Conservation (phyloP, 2,329 filamentous ascomycete genomes). For the Cucurbitaria berberidis region DNA sequence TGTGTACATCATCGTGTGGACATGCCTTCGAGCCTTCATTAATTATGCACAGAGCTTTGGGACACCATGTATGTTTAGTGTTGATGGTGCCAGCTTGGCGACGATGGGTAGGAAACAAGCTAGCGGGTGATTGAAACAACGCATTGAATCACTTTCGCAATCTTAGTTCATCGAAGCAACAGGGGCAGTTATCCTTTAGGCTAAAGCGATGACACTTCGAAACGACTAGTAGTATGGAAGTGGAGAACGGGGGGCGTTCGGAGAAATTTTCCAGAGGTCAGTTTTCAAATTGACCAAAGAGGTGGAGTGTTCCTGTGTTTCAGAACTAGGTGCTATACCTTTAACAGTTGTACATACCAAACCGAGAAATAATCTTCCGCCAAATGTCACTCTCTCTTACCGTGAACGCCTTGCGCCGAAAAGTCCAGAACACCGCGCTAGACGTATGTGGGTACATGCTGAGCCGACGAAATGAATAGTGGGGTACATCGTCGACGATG, state of each 20-base stretch:
- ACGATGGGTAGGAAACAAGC: not conserved
- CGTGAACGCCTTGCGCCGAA: conserved; percentile 14
- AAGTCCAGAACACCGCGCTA: conserved; percentile 14
- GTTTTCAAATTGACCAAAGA: not conserved
- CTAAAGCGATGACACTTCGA: not conserved
- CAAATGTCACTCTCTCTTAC: not conserved
- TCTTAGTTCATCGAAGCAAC: not conserved
- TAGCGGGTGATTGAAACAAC: conserved; percentile 7
- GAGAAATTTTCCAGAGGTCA: not conserved
- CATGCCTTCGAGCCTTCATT: not conserved
- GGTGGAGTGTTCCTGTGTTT: not conserved
- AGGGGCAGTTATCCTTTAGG: not conserved
- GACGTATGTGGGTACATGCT: conserved; percentile 3
- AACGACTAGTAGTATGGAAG: not conserved
- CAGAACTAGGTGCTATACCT: not conserved
- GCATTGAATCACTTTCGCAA: not conserved
- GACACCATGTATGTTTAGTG: not conserved
- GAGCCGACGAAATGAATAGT: not conserved
- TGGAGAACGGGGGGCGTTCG: not conserved
- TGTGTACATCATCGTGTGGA: not conserved
- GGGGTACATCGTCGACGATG: not conserved
- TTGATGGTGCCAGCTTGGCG: conserved; percentile 5
- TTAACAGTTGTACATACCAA: not conserved
- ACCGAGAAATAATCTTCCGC: not conserved
- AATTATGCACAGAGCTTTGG: not conserved